Percentiles rank a stretch among this genome's conserved stretches.
phyloP scores from a whole-genome alignment of 192 early-diverging fungal species.

The Gigaspora rosea region DNA sequence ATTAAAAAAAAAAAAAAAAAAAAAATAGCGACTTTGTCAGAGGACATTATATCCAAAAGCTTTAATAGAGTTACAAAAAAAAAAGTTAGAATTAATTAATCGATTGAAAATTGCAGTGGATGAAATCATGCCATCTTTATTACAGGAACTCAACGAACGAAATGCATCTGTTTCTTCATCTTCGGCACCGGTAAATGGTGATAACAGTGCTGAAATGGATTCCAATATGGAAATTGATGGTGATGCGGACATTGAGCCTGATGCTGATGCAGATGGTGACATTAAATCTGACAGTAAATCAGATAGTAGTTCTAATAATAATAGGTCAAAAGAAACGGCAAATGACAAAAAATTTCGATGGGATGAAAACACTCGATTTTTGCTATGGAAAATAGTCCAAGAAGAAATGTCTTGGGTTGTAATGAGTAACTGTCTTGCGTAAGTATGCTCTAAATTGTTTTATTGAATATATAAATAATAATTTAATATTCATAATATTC shows the following conservation, averaged over 20 bases:
- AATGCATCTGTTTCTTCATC: neutral
- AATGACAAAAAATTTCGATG: slow-evolving; percentile 38
- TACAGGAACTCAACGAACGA: slow-evolving; percentile 15
- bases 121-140: slow-evolving; percentile 10
- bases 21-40: slow-evolving; percentile 31
- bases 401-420: slow-evolving; percentile 30
- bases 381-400: slow-evolving; percentile 39
- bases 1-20: too few relatives aligned
- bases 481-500: neutral
- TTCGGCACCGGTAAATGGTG: neutral
- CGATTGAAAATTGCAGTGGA: slow-evolving; percentile 9
- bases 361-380: slow-evolving; percentile 33
- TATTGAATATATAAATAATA: neutral
- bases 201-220: neutral
- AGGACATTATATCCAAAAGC: slow-evolving; percentile 27
- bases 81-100: slow-evolving; percentile 11
- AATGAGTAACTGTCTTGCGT: slow-evolving; percentile 37
- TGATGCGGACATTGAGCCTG: neutral
- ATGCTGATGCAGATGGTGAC: neutral
- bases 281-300: slow-evolving; percentile 11
- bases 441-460: neutral
- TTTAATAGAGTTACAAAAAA: slow-evolving; percentile 1
- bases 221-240: slow-evolving; percentile 23
- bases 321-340: neutral
- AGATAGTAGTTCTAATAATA: neutral